Base-by-base conservation (phyloP, 2,329 filamentous ascomycete species). In the Didymella exigua region DNA sequence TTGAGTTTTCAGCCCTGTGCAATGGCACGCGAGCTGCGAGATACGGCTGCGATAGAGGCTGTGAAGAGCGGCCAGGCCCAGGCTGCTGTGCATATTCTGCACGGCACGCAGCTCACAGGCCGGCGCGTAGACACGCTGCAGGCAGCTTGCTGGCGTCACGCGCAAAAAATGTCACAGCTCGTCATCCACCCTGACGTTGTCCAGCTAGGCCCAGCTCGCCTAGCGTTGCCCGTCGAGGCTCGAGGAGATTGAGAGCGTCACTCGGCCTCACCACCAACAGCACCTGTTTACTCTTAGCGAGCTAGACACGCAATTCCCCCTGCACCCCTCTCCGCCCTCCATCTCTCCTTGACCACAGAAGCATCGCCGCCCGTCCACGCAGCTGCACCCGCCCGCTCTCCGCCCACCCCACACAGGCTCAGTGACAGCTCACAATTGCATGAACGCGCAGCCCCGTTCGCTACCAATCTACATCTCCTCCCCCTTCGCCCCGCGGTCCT, bases 381-480 rank as follows among this genome's bases (percentile, higher is more conserved):
- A 46, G 31, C 52, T 40, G 38, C 56, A 33, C 26, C 54, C 30
- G 51, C 46, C 36, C 44, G 59, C 53, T 40, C 50, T 36, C 56
- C 58, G 53, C 50, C 58, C 54, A 66, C 63, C 68, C 64, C 70
- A 64, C 63, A 48, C 68, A 69, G 62, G 48, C 61, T 47, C 55
- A 58, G 58, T 61, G 59, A 61, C 62, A 59, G 57, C 60, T 57
- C 60, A 61, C 61, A 73, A 71, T 69, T 74, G 62, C 64, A 74
- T 73, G 70, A 65, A 57, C 68, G 31, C 60, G 18, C 67, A 58
- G 52, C 65, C 46, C 52, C 50, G 33, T 59, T 45, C 56, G 52
- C 60, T 68, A 49, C 49, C 46, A 55, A 62, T 66, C 64, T 53
- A 52, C 51, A 55, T 63, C 45, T 53, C 62, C 50, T 58, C 58